These are phyloP conservation scores for Candida anglica DNA, from an alignment of 805 yeast genomes.

Conservation along the genomic window DNA sequence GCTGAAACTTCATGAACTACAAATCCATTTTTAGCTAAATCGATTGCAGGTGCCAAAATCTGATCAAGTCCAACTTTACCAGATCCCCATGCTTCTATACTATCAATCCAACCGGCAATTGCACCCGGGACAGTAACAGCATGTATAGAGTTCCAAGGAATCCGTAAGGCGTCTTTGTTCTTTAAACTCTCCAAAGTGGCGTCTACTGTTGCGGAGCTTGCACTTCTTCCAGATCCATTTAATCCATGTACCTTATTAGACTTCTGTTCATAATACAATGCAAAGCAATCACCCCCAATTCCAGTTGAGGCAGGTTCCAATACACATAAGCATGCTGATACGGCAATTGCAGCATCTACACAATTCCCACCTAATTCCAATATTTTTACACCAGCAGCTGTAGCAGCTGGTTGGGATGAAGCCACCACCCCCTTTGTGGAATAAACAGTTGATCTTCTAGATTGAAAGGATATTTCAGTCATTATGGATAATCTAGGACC, in stretches of 20 bases:
- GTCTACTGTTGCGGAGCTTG: slow-evolving; percentile 46
- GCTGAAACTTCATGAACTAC: slow-evolving; percentile 62
- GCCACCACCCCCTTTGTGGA: slow-evolving; percentile 71
- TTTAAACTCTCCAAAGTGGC: slow-evolving; percentile 37
- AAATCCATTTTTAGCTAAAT: slow-evolving; percentile 65
- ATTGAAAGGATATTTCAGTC: slow-evolving; percentile 29
- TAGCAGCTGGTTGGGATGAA: slow-evolving; percentile 74
- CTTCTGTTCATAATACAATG: slow-evolving; percentile 49
- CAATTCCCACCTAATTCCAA: slow-evolving; percentile 72
- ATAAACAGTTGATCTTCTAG: slow-evolving; percentile 72
- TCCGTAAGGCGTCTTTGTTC: slow-evolving; percentile 43
- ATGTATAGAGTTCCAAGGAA: slow-evolving; percentile 51
- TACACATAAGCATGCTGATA: slow-evolving; percentile 51
- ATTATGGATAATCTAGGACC: no score
- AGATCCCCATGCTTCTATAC: slow-evolving; percentile 67
- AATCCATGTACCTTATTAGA: slow-evolving; percentile 56
- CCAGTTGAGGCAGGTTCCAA: slow-evolving; percentile 61
- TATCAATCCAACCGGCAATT: slow-evolving; percentile 75
- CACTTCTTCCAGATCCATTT: slow-evolving; percentile 75
- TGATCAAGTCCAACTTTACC: slow-evolving; percentile 58
- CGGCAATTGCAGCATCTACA: slow-evolving; percentile 62
- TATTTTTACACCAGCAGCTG: slow-evolving; percentile 65
- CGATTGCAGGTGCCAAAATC: slow-evolving; percentile 61
- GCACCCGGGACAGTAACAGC: slow-evolving; percentile 76
- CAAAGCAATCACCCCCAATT: slow-evolving; percentile 68